phyloP scores from a whole-genome alignment of 768 basidiomycete genomes.

The Royoungia palumana region DNA sequence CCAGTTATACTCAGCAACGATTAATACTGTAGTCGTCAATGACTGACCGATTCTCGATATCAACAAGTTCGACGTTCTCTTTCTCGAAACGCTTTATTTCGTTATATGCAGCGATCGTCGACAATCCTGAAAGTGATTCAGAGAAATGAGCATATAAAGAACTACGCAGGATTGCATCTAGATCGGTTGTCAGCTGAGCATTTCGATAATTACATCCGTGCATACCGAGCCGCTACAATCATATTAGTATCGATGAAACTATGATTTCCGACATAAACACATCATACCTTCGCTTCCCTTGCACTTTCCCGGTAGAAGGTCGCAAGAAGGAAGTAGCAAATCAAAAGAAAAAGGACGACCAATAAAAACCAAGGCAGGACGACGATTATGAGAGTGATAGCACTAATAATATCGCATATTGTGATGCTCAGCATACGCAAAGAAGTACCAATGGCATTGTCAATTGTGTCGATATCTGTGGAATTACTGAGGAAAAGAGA shows the following conservation, averaged over 20 bases:
- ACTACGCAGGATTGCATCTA: constrained; percentile 79
- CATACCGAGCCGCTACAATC: constrained; percentile 51
- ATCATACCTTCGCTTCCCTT: constrained; percentile 73
- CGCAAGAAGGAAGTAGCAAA: constrained; percentile 70
- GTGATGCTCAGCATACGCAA: constrained; percentile 72
- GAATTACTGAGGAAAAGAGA: background rate
- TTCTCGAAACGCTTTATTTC: constrained; percentile 70
- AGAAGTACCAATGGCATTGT: constrained; percentile 72
- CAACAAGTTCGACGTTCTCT: constrained; percentile 73
- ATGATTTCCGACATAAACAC: background rate
- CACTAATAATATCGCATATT: constrained; percentile 62
- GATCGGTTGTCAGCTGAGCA: background rate
- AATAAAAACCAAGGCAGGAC: constrained; percentile 84
- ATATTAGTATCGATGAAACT: constrained; percentile 1
- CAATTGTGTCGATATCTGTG: constrained; percentile 72
- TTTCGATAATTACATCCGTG: background rate
- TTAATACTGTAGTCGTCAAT: background rate
- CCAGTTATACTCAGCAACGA: background rate
- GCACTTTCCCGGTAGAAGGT: constrained; percentile 84
- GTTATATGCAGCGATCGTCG: constrained; percentile 86
- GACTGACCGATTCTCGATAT: constrained; percentile 74
- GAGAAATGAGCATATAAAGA: constrained; percentile 91
- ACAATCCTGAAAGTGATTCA: constrained; percentile 81
- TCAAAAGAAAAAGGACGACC: constrained; percentile 55
- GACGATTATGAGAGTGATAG: constrained; percentile 73